Evolutionary conservation across 2,329 filamentous ascomycete genomes (phyloP).

Genomic region (Aureobasidium vineae): DNA sequence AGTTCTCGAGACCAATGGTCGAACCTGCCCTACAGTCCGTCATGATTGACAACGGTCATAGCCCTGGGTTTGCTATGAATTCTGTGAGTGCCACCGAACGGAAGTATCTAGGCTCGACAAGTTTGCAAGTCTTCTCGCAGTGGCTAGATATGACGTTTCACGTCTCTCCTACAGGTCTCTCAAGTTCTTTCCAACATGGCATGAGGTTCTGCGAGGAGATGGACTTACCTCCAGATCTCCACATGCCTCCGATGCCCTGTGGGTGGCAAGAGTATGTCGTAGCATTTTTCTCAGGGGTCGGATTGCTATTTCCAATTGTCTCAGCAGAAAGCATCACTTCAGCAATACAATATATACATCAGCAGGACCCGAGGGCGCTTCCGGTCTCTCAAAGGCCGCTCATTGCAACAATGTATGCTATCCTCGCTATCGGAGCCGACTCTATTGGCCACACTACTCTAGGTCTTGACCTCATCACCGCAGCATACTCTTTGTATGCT

Average conservation of each 20-base stretch:
- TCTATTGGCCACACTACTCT: not conserved
- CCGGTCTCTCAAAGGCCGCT: not conserved
- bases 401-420: constrained; percentile 11
- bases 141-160: constrained; percentile 29
- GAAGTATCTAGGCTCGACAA: constrained; percentile 28
- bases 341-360: not conserved
- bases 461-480: not conserved
- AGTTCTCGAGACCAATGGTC: not conserved
- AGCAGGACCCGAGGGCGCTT: not conserved
- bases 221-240: not conserved
- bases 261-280: not conserved
- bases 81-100: constrained; percentile 1
- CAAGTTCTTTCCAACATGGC: constrained; percentile 22
- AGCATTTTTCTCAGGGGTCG: not conserved
- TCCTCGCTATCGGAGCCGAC: constrained; percentile 11
- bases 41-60: not conserved
- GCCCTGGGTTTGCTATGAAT: constrained; percentile 13
- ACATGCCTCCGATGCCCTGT: constrained; percentile 1
- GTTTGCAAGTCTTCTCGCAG: constrained; percentile 28
- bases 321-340: not conserved
- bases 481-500: constrained; percentile 20
- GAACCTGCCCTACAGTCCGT: not conserved
- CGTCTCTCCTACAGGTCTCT: not conserved
- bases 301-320: not conserved
- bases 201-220: constrained; percentile 25